Base-by-base conservation (phyloP, 371 early-diverging fungal species). In the Mucor irregularis region DNA sequence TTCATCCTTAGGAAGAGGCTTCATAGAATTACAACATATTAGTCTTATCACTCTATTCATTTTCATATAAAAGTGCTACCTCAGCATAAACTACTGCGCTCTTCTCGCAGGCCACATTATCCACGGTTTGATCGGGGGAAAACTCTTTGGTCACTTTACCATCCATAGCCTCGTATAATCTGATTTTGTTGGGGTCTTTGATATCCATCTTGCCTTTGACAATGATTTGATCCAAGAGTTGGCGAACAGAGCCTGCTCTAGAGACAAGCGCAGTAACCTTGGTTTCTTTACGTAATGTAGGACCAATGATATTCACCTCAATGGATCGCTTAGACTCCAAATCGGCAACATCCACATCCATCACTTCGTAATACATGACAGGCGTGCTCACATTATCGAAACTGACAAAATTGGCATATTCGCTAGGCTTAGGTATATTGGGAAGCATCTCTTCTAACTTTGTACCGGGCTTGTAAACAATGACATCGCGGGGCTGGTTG, bases 271-370 rank as follows among this genome's bases (percentile, higher is more conserved):
- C 65, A 10, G 80, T 81, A 8, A 82, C 58, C n/a, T 66, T 71
- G 1, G 71, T 58, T 61, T 80, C 68, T n/a, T 52, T 43, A 9
- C 40, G 58, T 16, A 69, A 58, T 5, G 49, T 62, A 16, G 64
- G 47, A 19, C 83, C 85, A 5, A 87, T 64, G 57, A 76, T 80
- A n/a, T 61, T 67, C 3, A 88, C 78, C 17, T 79, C 78, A 6
- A 89, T 49, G 10, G 49, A 53, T 35, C 85, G 81, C 64, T 91
- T 92, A 35, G 73, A 82, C 49, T 95, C 94, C 31, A 93, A 67
- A 64, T 96, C 93, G 13, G 73, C 69, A n/a, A 94, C 71, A 42
- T 82, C 76, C 9, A 91, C 71, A 33, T 92, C 90, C 58, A 94
- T 54, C 22, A 89, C 73, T 56, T 96, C 95, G 65, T 94, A 96